These are phyloP conservation scores for Trichoderma citrinoviride DNA, from an alignment of 2,329 filamentous ascomycete species.

Conservation along the genomic window DNA sequence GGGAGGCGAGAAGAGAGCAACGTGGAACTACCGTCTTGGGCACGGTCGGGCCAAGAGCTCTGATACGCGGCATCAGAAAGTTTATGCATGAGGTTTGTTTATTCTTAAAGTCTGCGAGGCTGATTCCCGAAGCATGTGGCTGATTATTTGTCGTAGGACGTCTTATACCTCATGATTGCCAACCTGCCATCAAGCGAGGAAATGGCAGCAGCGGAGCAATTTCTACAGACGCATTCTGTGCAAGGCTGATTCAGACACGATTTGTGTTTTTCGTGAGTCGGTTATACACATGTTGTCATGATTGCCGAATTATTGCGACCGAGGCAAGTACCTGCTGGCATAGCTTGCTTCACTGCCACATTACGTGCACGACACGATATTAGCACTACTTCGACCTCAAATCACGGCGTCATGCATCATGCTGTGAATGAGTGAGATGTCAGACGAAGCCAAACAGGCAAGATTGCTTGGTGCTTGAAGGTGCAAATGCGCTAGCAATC, in stretches of 20 bases:
- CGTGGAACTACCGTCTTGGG: constrained; percentile 10
- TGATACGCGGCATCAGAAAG: constrained; percentile 19
- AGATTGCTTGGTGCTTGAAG: too few species aligned
- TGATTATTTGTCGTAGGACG: constrained; percentile 14
- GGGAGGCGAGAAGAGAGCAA: constrained; percentile 10
- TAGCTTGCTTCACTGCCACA: too few species aligned
- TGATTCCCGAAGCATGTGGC: neutral
- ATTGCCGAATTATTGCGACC: too few species aligned
- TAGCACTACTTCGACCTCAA: too few species aligned
- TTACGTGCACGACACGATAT: too few species aligned
- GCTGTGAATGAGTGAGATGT: too few species aligned
- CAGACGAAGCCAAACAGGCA: too few species aligned
- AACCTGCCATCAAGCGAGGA: constrained; percentile 21
- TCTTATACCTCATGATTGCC: constrained; percentile 24
- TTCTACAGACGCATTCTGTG: neutral
- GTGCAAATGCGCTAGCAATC: too few species aligned
- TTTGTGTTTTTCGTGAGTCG: neutral
- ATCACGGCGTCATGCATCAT: too few species aligned
- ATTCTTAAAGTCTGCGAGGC: too few species aligned
- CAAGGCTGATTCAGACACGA: neutral
- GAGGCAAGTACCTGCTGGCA: too few species aligned
- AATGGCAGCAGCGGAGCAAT: constrained; percentile 19
- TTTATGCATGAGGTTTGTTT: constrained; percentile 21
- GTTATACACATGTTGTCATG: neutral
- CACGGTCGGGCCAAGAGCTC: constrained; percentile 7